A percentile compares a stretch with the other conserved stretches of the same genome.
These are phyloP conservation scores for Guyanaporus albipodus DNA, from an alignment of 768 basidiomycete species.

Conservation along the genomic window DNA sequence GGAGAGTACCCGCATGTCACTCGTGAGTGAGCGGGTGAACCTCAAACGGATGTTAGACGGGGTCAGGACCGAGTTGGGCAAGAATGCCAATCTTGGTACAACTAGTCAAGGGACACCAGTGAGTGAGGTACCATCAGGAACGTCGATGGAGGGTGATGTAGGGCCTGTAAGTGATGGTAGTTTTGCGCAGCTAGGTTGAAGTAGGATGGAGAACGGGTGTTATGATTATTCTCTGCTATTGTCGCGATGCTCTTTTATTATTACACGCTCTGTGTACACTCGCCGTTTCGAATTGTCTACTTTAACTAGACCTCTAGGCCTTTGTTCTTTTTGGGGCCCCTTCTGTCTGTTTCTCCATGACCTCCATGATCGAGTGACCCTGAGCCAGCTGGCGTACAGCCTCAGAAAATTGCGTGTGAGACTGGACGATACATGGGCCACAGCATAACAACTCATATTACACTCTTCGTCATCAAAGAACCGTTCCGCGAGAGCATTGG, in stretches of 20 bases:
- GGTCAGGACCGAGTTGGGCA: conserved; percentile 60
- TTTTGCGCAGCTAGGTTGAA: conserved; percentile 47
- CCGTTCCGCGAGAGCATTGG: conserved; percentile 1
- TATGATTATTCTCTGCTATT: conserved; percentile 30
- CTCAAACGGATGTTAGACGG: conserved; percentile 69
- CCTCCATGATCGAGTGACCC: too few relatives aligned
- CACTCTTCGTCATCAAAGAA: conserved; percentile 21
- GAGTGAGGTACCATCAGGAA: conserved; percentile 46
- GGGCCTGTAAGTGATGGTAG: conserved; percentile 56
- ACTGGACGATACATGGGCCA: too few relatives aligned
- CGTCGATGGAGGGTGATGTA: conserved; percentile 45
- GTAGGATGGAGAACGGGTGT: background rate
- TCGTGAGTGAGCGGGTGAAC: conserved; percentile 75
- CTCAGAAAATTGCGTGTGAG: too few relatives aligned
- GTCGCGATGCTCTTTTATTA: background rate
- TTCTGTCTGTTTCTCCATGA: too few relatives aligned
- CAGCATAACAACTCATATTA: too few relatives aligned
- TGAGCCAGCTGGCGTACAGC: too few relatives aligned
- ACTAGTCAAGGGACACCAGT: conserved; percentile 59
- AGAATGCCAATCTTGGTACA: conserved; percentile 49
- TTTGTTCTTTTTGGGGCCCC: too few relatives aligned
- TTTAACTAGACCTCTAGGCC: conserved; percentile 2
- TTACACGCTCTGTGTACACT: conserved; percentile 6
- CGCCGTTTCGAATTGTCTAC: conserved; percentile 4
- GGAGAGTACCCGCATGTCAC: conserved; percentile 74